These are phyloP conservation scores for Phytophthora citrophthora DNA, from an alignment of 352 stramenopile genomes.

Conservation along the genomic window DNA sequence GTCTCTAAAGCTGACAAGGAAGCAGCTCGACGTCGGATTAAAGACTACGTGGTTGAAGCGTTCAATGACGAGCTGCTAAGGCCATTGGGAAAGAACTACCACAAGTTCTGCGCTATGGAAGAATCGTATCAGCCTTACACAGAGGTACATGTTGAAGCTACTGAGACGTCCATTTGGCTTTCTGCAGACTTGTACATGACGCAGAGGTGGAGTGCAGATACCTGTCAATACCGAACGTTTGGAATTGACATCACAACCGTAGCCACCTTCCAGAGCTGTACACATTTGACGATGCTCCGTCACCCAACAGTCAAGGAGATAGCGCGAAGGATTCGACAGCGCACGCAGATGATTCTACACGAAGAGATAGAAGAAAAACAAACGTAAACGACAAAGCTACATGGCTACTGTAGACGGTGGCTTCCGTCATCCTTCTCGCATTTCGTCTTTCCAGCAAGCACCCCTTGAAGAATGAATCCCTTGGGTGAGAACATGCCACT, in stretches of 20 bases:
- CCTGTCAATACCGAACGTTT: slow-evolving; percentile 2
- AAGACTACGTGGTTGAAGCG: slow-evolving; percentile 27
- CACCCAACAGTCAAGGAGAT: slow-evolving; percentile 34
- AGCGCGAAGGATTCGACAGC: slow-evolving; percentile 24
- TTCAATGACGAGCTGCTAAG: slow-evolving; percentile 31
- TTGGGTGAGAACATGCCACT: no score
- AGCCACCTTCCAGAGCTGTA: slow-evolving; percentile 20
- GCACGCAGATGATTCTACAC: not conserved
- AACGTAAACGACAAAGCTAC: not conserved
- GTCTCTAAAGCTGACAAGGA: slow-evolving; percentile 19
- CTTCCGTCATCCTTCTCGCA: no score
- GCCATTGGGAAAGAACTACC: slow-evolving; percentile 44
- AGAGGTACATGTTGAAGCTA: not conserved
- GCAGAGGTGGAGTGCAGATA: slow-evolving; percentile 33
- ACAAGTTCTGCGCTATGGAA: slow-evolving; percentile 48
- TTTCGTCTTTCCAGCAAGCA: no score
- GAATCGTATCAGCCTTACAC: slow-evolving; percentile 40
- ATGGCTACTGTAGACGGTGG: no score
- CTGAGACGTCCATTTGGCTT: slow-evolving; percentile 14
- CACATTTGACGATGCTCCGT: slow-evolving; percentile 46
- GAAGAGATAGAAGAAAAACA: not conserved
- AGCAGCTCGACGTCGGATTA: slow-evolving; percentile 14
- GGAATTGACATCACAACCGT: slow-evolving; percentile 29
- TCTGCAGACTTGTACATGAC: slow-evolving; percentile 48
- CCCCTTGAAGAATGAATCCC: no score